Conservation (phyloP, 192 early-diverging fungal genomes). For the Coemansia sp. region DNA sequence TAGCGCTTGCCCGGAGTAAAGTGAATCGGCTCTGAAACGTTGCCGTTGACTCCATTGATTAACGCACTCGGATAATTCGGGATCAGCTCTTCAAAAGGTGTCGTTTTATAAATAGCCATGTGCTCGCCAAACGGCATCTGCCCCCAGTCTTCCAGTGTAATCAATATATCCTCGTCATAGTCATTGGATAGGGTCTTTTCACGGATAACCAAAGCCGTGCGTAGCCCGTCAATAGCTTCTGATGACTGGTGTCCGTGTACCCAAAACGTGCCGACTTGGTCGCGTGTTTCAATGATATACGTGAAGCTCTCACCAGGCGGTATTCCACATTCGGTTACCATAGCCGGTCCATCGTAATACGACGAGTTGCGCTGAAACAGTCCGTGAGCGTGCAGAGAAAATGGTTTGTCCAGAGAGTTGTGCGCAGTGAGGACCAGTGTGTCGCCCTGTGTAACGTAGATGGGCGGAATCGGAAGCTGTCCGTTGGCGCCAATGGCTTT, state of each 20-base stretch:
- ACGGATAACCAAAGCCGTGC: slow-evolving; percentile 63
- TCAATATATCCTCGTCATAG: slow-evolving; percentile 61
- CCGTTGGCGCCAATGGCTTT: slow-evolving; percentile 63
- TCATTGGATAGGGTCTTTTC: slow-evolving; percentile 25
- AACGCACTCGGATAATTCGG: background rate
- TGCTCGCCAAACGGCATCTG: slow-evolving; percentile 1
- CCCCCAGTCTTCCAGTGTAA: slow-evolving; percentile 67
- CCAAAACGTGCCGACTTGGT: slow-evolving; percentile 75
- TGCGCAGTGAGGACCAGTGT: slow-evolving; percentile 19
- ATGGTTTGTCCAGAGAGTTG: slow-evolving; percentile 54
- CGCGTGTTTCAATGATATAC: slow-evolving; percentile 53
- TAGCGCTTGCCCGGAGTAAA: slow-evolving; percentile 76
- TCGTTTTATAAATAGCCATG: slow-evolving; percentile 25
- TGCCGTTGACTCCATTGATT: slow-evolving; percentile 48
- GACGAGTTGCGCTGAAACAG: slow-evolving; percentile 64
- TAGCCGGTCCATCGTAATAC: slow-evolving; percentile 64
- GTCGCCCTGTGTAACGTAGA: slow-evolving; percentile 13
- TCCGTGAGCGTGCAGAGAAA: slow-evolving; percentile 71
- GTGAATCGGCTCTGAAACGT: slow-evolving; percentile 47
- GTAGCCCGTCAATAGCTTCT: slow-evolving; percentile 77
- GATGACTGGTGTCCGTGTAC: slow-evolving; percentile 62
- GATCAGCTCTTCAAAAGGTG: slow-evolving; percentile 20
- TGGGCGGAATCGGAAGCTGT: slow-evolving; percentile 48
- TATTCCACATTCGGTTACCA: slow-evolving; percentile 70
- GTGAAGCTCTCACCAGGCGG: slow-evolving; percentile 60